phyloP scores from a whole-genome alignment of 1,139 yeast genomes.

The Taphrina pruni region DNA sequence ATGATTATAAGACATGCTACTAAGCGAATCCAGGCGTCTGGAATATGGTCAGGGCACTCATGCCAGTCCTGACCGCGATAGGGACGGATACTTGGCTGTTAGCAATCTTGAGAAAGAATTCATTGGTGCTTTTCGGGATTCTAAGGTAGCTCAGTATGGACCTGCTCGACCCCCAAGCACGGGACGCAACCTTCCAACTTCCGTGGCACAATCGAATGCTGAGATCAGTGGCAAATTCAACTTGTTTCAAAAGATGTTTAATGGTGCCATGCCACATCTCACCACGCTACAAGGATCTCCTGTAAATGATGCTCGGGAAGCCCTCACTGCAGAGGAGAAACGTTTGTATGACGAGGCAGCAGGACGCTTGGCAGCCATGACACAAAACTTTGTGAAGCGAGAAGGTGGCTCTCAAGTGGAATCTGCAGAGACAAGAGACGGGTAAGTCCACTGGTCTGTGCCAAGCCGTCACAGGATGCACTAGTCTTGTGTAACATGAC shows the following conservation, averaged over 20 bases:
- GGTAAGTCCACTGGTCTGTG: slow-evolving; percentile 2
- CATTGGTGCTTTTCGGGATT: slow-evolving; percentile 31
- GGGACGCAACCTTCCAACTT: not conserved
- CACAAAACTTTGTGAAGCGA: slow-evolving; percentile 22
- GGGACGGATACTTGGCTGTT: slow-evolving; percentile 37
- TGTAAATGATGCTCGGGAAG: slow-evolving; percentile 10
- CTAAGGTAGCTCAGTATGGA: slow-evolving; percentile 15
- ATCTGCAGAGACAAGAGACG: not conserved
- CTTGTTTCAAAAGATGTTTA: slow-evolving; percentile 31
- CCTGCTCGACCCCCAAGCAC: slow-evolving; percentile 14
- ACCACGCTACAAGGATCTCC: slow-evolving; percentile 25
- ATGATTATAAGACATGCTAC: not conserved
- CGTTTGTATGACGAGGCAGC: slow-evolving; percentile 37
- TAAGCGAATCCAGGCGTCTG: slow-evolving; percentile 7
- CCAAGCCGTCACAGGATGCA: no score
- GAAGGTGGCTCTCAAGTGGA: slow-evolving; percentile 1
- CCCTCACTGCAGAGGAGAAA: slow-evolving; percentile 26
- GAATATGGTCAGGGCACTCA: slow-evolving; percentile 29
- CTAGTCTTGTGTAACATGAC: not conserved
- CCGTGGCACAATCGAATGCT: slow-evolving; percentile 22
- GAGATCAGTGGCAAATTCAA: slow-evolving; percentile 38
- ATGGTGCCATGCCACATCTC: slow-evolving; percentile 25
- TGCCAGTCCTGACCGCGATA: slow-evolving; percentile 35
- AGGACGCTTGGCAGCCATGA: slow-evolving; percentile 28
- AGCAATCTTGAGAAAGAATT: slow-evolving; percentile 30